Percentiles rank a stretch among this genome's conserved stretches.
Conservation (phyloP, 1,139 yeast genomes). For the Sugiyamaella xylanicola region DNA sequence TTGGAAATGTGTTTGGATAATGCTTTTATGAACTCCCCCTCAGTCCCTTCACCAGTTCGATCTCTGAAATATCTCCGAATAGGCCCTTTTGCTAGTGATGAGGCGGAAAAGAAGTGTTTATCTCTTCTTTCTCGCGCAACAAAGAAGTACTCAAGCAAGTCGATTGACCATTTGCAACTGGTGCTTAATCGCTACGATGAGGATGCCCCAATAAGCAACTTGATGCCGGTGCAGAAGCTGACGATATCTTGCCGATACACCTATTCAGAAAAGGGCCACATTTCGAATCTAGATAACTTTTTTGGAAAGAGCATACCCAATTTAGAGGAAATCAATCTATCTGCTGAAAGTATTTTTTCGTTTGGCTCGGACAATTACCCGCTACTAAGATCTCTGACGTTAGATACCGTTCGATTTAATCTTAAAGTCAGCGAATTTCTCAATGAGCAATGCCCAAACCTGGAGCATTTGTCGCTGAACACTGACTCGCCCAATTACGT, state of each 20-base stretch:
- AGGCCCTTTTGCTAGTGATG: constrained; percentile 3
- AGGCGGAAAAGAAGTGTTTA: background rate
- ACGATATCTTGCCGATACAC: background rate
- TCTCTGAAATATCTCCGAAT: constrained; percentile 5
- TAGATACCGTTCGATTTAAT: background rate
- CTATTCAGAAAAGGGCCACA: background rate
- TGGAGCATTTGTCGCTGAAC: background rate
- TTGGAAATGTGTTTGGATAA: constrained; percentile 3
- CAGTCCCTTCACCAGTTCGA: background rate
- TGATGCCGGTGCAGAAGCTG: background rate
- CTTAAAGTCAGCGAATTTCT: background rate
- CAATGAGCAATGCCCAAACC: background rate
- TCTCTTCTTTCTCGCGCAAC: background rate
- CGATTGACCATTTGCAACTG: constrained; percentile 1
- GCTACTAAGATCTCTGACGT: background rate
- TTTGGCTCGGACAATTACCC: background rate
- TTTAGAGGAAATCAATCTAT: background rate
- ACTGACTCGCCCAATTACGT: background rate
- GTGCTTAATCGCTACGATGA: background rate
- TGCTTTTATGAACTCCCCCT: background rate
- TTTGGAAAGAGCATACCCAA: background rate
- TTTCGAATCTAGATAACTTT: background rate
- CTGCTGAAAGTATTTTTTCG: background rate
- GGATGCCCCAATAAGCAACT: background rate
- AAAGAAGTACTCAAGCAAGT: background rate